phyloP scores from a whole-genome alignment of 1,284 basidiomycete species.

The Hymenochaete sp. region DNA sequence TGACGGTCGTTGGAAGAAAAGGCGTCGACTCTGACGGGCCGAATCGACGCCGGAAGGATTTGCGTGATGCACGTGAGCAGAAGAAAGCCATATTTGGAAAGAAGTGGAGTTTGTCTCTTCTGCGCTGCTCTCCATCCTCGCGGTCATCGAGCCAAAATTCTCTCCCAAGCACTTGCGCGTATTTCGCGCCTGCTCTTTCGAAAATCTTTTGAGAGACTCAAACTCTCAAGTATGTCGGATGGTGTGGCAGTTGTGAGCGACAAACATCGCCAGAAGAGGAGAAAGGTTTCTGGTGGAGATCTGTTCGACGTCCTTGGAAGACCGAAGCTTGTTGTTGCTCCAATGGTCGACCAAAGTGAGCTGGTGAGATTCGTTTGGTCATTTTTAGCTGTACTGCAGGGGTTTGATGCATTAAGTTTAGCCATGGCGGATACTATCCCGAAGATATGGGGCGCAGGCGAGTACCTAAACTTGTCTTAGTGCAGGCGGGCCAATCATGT shows the following conservation, averaged over 20 bases:
- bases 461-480: conserved; percentile 22
- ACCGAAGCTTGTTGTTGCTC: conserved; percentile 85
- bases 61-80: no score
- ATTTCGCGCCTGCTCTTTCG: no score
- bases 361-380: conserved; percentile 51
- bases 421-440: conserved; percentile 88
- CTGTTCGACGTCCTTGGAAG: conserved; percentile 78
- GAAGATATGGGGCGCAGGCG: conserved; percentile 77
- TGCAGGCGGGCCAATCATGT: conserved; percentile 4
- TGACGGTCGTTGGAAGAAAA: no score
- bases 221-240: no score
- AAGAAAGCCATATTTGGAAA: no score
- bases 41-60: no score
- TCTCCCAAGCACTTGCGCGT: no score
- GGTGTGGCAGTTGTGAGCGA: not conserved
- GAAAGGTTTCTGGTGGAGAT: conserved; percentile 71
- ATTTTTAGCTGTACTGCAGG: conserved; percentile 13
- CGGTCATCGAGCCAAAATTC: no score
- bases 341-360: conserved; percentile 98
- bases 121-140: no score
- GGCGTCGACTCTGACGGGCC: no score
- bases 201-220: no score
- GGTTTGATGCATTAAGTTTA: conserved; percentile 25
- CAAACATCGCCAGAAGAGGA: conserved; percentile 8
- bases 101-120: no score